These are phyloP conservation scores for Oryza rufipogon DNA, from an alignment of 176 grass and related monocot genomes.

Conservation along the genomic window DNA sequence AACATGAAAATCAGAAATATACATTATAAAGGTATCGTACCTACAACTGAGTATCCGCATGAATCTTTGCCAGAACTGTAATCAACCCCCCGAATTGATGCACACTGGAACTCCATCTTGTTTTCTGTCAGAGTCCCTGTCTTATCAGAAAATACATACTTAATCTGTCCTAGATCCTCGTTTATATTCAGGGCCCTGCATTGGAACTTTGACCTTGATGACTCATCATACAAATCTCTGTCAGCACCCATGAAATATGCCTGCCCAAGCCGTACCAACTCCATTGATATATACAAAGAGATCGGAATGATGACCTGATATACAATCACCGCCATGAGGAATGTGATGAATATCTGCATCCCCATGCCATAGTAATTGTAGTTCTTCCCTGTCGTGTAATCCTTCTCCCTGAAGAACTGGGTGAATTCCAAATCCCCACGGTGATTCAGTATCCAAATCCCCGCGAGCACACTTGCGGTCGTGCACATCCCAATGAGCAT, in stretches of 20 bases:
- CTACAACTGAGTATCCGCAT: constrained; percentile 62
- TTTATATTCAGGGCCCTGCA: constrained; percentile 96
- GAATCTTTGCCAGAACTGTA: constrained; percentile 57
- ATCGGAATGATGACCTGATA: constrained; percentile 95
- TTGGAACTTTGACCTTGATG: constrained; percentile 64
- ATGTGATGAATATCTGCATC: constrained; percentile 74
- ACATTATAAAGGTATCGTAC: constrained; percentile 43
- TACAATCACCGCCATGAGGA: constrained; percentile 81
- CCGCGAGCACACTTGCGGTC: constrained; percentile 50
- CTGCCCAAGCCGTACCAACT: constrained; percentile 76
- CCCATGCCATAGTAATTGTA: constrained; percentile 79
- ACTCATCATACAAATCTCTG: constrained; percentile 63
- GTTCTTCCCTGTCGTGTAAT: constrained; percentile 68
- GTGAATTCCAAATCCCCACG: constrained; percentile 47
- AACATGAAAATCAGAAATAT: constrained; percentile 31
- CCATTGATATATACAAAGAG: constrained; percentile 97
- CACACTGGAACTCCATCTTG: constrained; percentile 84
- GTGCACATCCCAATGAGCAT: constrained; percentile 72
- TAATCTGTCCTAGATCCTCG: constrained; percentile 92
- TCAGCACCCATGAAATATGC: constrained; percentile 76
- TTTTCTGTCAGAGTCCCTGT: constrained; percentile 92
- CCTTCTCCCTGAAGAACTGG: constrained; percentile 73
- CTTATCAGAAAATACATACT: constrained; percentile 88
- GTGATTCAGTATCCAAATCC: constrained; percentile 76
- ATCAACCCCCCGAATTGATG: constrained; percentile 65